These are phyloP conservation scores for Colletotrichum godetiae DNA, from an alignment of 2,329 filamentous ascomycete genomes.

Conservation along the genomic window DNA sequence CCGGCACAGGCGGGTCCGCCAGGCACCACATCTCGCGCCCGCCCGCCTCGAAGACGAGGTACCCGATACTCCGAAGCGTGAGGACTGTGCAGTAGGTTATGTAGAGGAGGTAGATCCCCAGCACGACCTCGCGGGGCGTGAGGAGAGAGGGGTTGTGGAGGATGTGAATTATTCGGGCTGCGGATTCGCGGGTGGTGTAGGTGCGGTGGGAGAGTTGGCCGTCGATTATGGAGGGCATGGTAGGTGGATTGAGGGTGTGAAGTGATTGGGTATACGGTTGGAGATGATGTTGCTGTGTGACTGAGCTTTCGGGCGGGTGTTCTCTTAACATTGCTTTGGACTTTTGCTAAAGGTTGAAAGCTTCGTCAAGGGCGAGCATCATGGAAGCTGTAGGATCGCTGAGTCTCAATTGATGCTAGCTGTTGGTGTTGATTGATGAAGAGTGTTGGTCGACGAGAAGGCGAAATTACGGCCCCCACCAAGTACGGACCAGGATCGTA, in stretches of 20 bases:
- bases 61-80: conserved; percentile 12
- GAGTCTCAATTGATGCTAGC: not conserved
- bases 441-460: not conserved
- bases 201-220: not conserved
- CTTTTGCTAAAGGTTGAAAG: not conserved
- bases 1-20: not conserved
- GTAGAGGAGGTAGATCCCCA: conserved; percentile 4
- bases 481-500: not conserved
- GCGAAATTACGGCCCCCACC: not conserved
- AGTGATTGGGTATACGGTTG: not conserved
- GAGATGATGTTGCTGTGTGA: too few relatives aligned
- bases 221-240: conserved; percentile 19
- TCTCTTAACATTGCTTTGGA: not conserved
- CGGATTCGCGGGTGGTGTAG: not conserved
- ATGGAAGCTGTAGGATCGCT: not conserved
- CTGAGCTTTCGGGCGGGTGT: too few relatives aligned
- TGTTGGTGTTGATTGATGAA: not conserved
- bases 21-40: not conserved
- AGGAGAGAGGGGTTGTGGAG: not conserved
- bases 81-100: not conserved
- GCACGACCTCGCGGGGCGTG: not conserved
- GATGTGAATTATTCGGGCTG: not conserved
- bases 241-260: not conserved
- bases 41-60: not conserved
- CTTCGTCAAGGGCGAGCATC: not conserved